Base-by-base conservation (phyloP, 139 green algal genomes). In the Tetraselmis striata region DNA sequence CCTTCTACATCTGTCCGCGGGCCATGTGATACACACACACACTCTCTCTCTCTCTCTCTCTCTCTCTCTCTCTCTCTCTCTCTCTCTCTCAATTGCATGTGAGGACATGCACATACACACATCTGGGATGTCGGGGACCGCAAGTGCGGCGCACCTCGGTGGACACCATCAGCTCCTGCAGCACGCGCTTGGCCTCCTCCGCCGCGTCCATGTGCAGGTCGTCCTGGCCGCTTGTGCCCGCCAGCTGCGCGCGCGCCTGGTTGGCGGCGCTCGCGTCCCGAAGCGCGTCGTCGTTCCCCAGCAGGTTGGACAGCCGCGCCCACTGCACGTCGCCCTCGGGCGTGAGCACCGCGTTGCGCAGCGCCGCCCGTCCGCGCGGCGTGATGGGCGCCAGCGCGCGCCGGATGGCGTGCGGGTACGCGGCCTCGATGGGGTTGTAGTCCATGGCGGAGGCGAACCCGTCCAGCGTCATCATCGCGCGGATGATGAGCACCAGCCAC, bases 401-500 rank as follows among this genome's bases (percentile, higher is more conserved):
- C 11, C 45, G 45, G 45, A 67, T 67, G 45, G 45, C 45, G 45
- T 67, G 45, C 18, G 45, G 45, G 45, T 67, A 67, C 11, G 45
- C 45, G 45, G 45, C 45, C 45, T 67, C 45, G 45, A 67, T 67
- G 45, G 45, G 45, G 45, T 67, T 67, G 45, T 67, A 67, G 45
- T 67, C 45, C 45, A 67, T 67, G 11, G 45, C 45, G 45, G 45
- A 67, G 45, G 45, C 45, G 45, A 67, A 67, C 11, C 45, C 45
- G 79, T 85, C 82, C 11, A 85, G 82, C 67, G 83, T 86, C 32
- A 74, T 83, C 29, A 86, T 30, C 25, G 83, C 79, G 1, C 84
- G 81, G 80, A 85, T 83, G 77, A 87, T 77, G 45, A 87, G 78
- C 29, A 87, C 81, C 30, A 84, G 82, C 75, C 84, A 87, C 30